These are phyloP conservation scores for Camillea tinctor DNA, from an alignment of 2,329 filamentous ascomycete species.

Conservation along the genomic window DNA sequence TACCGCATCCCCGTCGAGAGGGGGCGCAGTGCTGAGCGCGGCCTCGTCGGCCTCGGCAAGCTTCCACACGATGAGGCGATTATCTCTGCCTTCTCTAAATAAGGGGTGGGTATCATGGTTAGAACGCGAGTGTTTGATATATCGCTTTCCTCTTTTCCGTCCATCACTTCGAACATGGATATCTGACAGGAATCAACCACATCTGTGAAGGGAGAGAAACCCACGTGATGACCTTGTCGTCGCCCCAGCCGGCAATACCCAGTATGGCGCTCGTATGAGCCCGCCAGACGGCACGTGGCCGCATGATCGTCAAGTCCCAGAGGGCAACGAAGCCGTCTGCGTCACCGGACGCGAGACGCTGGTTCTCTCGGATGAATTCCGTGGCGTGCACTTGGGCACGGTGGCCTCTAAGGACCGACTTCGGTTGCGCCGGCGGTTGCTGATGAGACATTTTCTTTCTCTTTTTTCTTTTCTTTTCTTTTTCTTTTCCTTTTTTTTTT, in stretches of 20 bases:
- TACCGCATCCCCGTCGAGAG: slow-evolving; percentile 59
- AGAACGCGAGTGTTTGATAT: too few species aligned
- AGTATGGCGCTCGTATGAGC: slow-evolving; percentile 78
- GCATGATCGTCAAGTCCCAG: slow-evolving; percentile 81
- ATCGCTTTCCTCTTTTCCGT: too few species aligned
- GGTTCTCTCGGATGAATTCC: slow-evolving; percentile 69
- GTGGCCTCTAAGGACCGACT: slow-evolving; percentile 79
- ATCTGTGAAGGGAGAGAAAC: slow-evolving; percentile 34
- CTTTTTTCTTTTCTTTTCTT: neutral
- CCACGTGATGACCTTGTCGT: slow-evolving; percentile 80
- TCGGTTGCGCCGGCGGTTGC: slow-evolving; percentile 43
- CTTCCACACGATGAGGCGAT: slow-evolving; percentile 83
- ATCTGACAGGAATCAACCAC: slow-evolving; percentile 1
- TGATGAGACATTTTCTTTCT: slow-evolving; percentile 23
- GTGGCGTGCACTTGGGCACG: slow-evolving; percentile 75
- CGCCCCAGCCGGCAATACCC: slow-evolving; percentile 68
- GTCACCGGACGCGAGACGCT: slow-evolving; percentile 80
- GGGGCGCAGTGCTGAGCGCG: slow-evolving; percentile 65
- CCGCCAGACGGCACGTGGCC: slow-evolving; percentile 81
- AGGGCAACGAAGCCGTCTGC: slow-evolving; percentile 84
- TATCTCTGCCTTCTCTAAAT: slow-evolving; percentile 82
- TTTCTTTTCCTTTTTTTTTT: slow-evolving; percentile 5
- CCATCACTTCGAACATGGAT: too few species aligned
- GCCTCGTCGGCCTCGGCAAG: slow-evolving; percentile 60
- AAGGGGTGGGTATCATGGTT: slow-evolving; percentile 1